phyloP scores from a whole-genome alignment of 306 rosid genomes.

The Ammopiptanthus mongolicus region DNA sequence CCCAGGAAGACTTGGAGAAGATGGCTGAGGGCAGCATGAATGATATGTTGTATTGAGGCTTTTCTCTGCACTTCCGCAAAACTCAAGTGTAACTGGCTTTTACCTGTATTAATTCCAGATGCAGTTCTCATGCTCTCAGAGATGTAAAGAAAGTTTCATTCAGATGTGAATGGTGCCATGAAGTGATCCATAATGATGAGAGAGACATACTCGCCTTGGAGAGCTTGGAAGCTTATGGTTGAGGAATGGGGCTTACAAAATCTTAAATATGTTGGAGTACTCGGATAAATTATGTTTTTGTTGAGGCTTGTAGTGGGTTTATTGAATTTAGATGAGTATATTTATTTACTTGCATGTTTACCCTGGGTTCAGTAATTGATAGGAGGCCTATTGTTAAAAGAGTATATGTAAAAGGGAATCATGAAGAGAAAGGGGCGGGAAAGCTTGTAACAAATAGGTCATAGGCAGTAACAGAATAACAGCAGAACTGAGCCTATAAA shows the following conservation, averaged over 20 bases:
- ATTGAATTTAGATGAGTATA: background rate
- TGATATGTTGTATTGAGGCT: conserved; percentile 45
- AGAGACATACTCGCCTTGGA: background rate
- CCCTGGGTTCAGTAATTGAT: background rate
- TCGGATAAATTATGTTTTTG: background rate
- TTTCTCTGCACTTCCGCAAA: background rate
- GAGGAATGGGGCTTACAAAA: background rate
- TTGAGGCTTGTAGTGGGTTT: background rate
- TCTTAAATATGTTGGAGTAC: background rate
- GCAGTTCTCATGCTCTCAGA: background rate
- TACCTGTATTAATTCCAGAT: background rate
- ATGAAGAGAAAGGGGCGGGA: no score
- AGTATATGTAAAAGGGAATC: no score
- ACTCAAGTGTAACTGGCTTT: background rate
- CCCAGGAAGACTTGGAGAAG: conserved; percentile 80
- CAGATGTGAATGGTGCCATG: background rate
- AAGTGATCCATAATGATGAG: background rate
- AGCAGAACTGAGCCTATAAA: no score
- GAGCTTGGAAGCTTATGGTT: background rate
- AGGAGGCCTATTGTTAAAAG: no score
- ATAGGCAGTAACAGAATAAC: no score
- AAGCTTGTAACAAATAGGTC: no score
- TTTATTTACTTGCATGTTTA: background rate
- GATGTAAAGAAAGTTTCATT: background rate
- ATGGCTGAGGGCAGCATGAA: conserved; percentile 47